phyloP scores from a whole-genome alignment of 768 basidiomycete species.

The Mycena epipterygia region DNA sequence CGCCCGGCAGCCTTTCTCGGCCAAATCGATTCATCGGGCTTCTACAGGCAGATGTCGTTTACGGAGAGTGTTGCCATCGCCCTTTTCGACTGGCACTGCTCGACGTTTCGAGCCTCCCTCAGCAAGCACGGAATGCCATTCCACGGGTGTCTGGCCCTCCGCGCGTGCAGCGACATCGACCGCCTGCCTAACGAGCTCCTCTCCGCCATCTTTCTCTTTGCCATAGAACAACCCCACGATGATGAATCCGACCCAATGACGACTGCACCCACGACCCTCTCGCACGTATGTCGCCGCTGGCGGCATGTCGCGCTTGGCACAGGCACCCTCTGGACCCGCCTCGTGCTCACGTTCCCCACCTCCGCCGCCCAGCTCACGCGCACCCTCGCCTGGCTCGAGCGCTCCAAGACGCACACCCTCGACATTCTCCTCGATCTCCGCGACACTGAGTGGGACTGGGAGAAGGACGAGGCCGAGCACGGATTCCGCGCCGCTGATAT shows the following conservation, averaged over 20 bases:
- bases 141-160: slow-evolving; percentile 19
- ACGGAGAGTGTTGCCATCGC: slow-evolving; percentile 23
- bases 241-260: slow-evolving; percentile 36
- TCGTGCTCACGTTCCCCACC: slow-evolving; percentile 61
- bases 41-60: slow-evolving; percentile 18
- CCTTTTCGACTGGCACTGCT: slow-evolving; percentile 25
- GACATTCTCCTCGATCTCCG: slow-evolving; percentile 70
- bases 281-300: slow-evolving; percentile 67
- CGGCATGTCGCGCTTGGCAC: slow-evolving; percentile 60
- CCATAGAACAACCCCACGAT: slow-evolving; percentile 25
- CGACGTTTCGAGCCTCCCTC: slow-evolving; percentile 6
- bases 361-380: slow-evolving; percentile 53
- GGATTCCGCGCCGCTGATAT: slow-evolving; percentile 58
- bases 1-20: not conserved
- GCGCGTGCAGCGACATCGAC: slow-evolving; percentile 36
- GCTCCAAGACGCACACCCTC: slow-evolving; percentile 63
- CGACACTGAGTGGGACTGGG: slow-evolving; percentile 67
- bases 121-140: slow-evolving; percentile 16
- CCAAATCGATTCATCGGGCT: slow-evolving; percentile 5
- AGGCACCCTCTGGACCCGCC: slow-evolving; percentile 64
- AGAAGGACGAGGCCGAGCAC: slow-evolving; percentile 61
- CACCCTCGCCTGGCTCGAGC: slow-evolving; percentile 53
- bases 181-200: slow-evolving; percentile 52
- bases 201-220: slow-evolving; percentile 48
- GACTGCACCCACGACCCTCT: slow-evolving; percentile 49